Evolutionary conservation across 306 rosid species (phyloP), one percentile per base, ranked within the genome.

Genomic region (Malus orientalis): DNA sequence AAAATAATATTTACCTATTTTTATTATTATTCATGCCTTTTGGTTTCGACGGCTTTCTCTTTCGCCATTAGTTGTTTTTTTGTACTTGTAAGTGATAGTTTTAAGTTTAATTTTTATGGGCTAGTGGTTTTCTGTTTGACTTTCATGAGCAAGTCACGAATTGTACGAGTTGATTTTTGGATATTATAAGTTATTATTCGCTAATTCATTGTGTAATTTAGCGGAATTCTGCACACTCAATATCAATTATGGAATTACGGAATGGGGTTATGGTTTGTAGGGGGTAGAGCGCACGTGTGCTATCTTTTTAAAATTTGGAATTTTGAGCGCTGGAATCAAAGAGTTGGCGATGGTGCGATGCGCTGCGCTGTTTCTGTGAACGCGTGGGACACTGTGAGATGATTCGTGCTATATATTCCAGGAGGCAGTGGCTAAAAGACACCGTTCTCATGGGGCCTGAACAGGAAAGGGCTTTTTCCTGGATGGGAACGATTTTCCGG

Each of bases 211-310:
- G 55, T 5, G 3, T 18, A 51, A 51, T 20, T 51, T 51, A 5
- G 20, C 6, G 8, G 8, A 51, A 16, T 2, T 51, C 0, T 2
- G 3, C 1, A 51, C 8, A 0, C 6, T 5, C 6, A 5, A 51
- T 16, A 16, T 15, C 6, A 5, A 15, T 51, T 49, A 7, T 1
- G 6, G 1, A 15, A 15, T 6, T 22, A 9, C 3, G n/a, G 61
- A 55, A 55, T 6, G 10, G 22, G 61, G 61, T 11, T 23, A n/a
- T 4, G 55, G 54, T 36, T 80, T 65, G 75, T 2, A 71, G 75
- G 57, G 38, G 77, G 42, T 36, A 76, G 69, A 76, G 69, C 76
- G 93, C 96, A 87, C 96, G 96, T 88, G 88, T 69, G 74, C 11
- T 18, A 27, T 25, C 20, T 23, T 79, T 73, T 69, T 67, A n/a